phyloP scores from a whole-genome alignment of 306 rosid species.

The Begonia peltatifolia region DNA sequence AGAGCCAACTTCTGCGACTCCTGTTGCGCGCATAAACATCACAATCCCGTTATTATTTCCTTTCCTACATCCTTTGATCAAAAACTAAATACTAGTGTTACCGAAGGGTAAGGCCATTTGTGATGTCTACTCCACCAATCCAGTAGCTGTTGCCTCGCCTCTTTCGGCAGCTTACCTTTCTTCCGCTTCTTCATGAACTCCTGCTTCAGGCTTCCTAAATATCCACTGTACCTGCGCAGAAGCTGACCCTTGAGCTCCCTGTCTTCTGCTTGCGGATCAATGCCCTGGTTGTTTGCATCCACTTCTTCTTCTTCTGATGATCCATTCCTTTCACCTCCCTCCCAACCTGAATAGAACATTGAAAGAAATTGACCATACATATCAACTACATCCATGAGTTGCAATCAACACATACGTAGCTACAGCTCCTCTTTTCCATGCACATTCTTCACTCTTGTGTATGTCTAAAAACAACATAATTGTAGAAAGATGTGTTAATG shows the following conservation, averaged over 20 bases:
- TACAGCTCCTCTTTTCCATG: no score
- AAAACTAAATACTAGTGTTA: background rate
- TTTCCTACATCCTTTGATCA: no score
- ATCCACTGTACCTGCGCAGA: conserved; percentile 80
- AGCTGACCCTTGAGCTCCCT: conserved; percentile 82
- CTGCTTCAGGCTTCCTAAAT: conserved; percentile 88
- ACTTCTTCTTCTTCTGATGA: conserved; percentile 88
- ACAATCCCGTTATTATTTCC: no score
- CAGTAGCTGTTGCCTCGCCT: conserved; percentile 86
- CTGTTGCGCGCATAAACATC: conserved; percentile 14
- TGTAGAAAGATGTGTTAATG: no score
- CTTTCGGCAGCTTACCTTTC: conserved; percentile 91
- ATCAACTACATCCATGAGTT: no score
- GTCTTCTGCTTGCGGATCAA: conserved; percentile 79
- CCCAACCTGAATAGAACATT: conserved; percentile 9
- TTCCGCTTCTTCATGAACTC: conserved; percentile 97
- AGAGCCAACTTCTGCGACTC: conserved; percentile 89
- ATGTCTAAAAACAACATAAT: no score
- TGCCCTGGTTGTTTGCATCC: conserved; percentile 38
- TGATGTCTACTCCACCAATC: conserved; percentile 98
- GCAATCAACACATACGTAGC: no score
- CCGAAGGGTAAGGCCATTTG: conserved; percentile 99
- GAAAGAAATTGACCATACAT: no score
- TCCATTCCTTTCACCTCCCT: conserved; percentile 47
- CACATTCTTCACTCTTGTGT: no score